These are phyloP conservation scores for Paramecium tetraurelia DNA, from an alignment of 73 alveolate genomes.

Conservation along the genomic window DNA sequence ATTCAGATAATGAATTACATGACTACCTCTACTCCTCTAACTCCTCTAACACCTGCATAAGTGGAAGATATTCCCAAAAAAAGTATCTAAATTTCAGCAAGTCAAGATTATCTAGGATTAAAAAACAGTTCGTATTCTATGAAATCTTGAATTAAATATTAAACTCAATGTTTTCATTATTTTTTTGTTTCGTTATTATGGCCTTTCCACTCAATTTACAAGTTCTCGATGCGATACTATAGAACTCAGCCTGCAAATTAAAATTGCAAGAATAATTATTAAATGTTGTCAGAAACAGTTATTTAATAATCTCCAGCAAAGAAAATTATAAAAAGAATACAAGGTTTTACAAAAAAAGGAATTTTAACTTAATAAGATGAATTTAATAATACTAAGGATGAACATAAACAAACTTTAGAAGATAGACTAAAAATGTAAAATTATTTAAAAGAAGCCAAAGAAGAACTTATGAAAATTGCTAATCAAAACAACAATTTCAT, in stretches of 20 bases:
- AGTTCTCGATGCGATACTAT: background rate
- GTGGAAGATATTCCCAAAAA: background rate
- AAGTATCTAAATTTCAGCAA: background rate
- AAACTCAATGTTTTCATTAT: no score
- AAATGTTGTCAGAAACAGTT: background rate
- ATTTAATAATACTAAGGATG: background rate
- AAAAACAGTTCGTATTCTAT: background rate
- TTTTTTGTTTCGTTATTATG: no score
- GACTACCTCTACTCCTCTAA: constrained; percentile 2
- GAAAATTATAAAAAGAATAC: background rate
- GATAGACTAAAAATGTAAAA: background rate
- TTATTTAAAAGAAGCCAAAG: background rate
- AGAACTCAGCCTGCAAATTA: background rate
- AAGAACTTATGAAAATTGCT: background rate
- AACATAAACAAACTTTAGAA: background rate
- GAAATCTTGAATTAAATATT: background rate
- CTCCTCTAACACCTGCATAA: background rate
- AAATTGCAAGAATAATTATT: background rate
- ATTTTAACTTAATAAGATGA: background rate
- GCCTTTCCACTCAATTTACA: background rate
- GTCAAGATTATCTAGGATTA: background rate
- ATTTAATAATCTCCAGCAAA: background rate
- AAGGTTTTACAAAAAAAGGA: background rate
- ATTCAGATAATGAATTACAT: background rate
- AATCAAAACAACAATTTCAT: background rate